A percentile compares a stretch with the other conserved stretches of the same genome.
These are phyloP conservation scores for Fraxinus sp. DNA, from an alignment of 305 asterid species.

Conservation along the genomic window DNA sequence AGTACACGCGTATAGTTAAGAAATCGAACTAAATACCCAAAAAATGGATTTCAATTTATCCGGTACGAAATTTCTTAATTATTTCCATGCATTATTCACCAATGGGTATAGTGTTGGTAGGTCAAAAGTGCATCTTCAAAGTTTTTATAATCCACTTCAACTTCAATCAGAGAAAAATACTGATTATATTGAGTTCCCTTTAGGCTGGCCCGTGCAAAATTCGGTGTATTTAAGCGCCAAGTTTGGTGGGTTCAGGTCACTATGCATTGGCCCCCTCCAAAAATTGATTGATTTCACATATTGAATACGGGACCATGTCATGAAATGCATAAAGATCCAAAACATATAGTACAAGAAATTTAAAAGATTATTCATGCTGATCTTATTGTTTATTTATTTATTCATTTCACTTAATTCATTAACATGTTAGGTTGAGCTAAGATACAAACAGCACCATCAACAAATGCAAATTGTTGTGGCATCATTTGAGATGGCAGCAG, in stretches of 20 bases:
- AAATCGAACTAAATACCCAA: neutral
- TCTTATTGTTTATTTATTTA: neutral
- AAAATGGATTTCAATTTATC: neutral
- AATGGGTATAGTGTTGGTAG: neutral
- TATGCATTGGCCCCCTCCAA: neutral
- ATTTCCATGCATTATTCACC: neutral
- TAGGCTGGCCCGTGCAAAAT: constrained; percentile 23
- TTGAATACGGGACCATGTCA: constrained; percentile 9
- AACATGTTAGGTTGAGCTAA: constrained; percentile 57
- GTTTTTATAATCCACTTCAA: neutral
- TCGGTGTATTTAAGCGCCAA: constrained; percentile 22
- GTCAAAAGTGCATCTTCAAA: neutral
- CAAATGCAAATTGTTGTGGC: constrained; percentile 58
- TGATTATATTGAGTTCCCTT: neutral
- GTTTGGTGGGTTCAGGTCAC: constrained; percentile 31
- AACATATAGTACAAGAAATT: neutral
- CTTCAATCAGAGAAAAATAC: neutral
- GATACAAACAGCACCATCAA: constrained; percentile 55
- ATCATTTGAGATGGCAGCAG: constrained; percentile 62
- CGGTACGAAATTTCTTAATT: too few relatives aligned
- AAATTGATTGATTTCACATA: constrained; percentile 6
- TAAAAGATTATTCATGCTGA: neutral
- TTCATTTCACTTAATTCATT: neutral
- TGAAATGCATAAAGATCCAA: neutral
- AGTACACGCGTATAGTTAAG: neutral